Percentiles rank a stretch among this genome's conserved stretches.
phyloP scores from a whole-genome alignment of 1,284 basidiomycete genomes.

The Inonotus obliquus region DNA sequence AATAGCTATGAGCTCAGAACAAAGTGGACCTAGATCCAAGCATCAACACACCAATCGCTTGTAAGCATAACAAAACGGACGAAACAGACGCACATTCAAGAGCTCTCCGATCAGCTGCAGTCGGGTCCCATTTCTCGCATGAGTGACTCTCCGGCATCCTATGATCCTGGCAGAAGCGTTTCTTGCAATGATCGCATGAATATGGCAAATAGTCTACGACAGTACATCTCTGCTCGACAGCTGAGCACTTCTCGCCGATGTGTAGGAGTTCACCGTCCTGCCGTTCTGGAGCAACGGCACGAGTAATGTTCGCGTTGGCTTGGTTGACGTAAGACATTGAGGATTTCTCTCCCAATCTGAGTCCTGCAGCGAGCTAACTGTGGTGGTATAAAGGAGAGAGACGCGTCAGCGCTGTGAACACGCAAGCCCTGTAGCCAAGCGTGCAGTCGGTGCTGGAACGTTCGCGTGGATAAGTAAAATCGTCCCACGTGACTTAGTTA shows the following conservation, averaged over 20 bases:
- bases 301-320: constrained; percentile 19
- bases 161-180: constrained; percentile 69
- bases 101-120: constrained; percentile 63
- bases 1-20: constrained; percentile 65
- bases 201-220: constrained; percentile 80
- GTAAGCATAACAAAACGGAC: not conserved
- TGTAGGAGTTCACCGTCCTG: constrained; percentile 54
- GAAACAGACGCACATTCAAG: constrained; percentile 53
- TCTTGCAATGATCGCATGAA: constrained; percentile 69
- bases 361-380: not conserved
- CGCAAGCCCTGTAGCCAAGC: not conserved
- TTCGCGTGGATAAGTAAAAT: not conserved
- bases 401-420: constrained; percentile 17
- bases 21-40: constrained; percentile 57
- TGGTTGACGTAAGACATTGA: constrained; percentile 9
- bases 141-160: constrained; percentile 60
- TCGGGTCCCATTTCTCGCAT: constrained; percentile 66
- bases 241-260: constrained; percentile 69
- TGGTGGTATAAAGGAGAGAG: constrained; percentile 19
- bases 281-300: constrained; percentile 23
- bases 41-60: not conserved
- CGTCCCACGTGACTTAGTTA: not conserved
- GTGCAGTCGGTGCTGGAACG: constrained; percentile 14
- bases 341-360: not conserved
- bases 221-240: constrained; percentile 42